These are phyloP conservation scores for Tillandsia leiboldiana DNA, from an alignment of 176 grass and related monocot genomes.

Conservation along the genomic window DNA sequence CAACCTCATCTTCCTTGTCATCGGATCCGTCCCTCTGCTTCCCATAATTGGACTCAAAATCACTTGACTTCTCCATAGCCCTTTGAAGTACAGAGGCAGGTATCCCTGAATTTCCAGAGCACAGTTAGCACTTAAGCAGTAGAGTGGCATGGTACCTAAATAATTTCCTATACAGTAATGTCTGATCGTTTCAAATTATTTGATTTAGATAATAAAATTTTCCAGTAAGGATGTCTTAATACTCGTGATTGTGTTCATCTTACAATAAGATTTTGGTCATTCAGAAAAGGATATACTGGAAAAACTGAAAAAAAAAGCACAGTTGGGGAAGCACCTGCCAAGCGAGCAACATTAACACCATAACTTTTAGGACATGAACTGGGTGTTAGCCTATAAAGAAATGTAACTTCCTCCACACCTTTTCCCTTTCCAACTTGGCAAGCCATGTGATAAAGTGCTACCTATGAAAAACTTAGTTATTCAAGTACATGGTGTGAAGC, in stretches of 20 bases:
- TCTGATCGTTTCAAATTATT: not conserved
- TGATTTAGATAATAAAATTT: not conserved
- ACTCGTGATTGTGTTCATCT: not conserved
- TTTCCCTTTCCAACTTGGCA: constrained; percentile 56
- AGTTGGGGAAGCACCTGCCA: constrained; percentile 53
- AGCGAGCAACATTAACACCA: constrained; percentile 91
- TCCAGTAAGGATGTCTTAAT: not conserved
- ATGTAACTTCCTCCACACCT: constrained; percentile 80
- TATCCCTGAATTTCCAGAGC: constrained; percentile 47
- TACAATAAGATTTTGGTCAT: not conserved
- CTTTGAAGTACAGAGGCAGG: constrained; percentile 67
- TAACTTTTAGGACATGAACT: constrained; percentile 98
- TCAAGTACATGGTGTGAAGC: constrained; percentile 19
- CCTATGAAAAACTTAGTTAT: constrained; percentile 35
- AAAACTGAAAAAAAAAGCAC: constrained; percentile 2
- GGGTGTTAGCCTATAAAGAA: constrained; percentile 66
- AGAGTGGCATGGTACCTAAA: not conserved
- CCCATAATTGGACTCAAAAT: constrained; percentile 70
- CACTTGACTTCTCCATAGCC: constrained; percentile 58
- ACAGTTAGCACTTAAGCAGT: constrained; percentile 5
- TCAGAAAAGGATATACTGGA: not conserved
- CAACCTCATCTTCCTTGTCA: constrained; percentile 24
- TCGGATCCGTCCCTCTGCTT: constrained; percentile 18
- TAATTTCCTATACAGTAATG: not conserved
- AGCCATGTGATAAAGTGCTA: constrained; percentile 83